Evolutionary conservation across 1,284 basidiomycete genomes (phyloP).

Genomic region (Cryptococcus sp.): DNA sequence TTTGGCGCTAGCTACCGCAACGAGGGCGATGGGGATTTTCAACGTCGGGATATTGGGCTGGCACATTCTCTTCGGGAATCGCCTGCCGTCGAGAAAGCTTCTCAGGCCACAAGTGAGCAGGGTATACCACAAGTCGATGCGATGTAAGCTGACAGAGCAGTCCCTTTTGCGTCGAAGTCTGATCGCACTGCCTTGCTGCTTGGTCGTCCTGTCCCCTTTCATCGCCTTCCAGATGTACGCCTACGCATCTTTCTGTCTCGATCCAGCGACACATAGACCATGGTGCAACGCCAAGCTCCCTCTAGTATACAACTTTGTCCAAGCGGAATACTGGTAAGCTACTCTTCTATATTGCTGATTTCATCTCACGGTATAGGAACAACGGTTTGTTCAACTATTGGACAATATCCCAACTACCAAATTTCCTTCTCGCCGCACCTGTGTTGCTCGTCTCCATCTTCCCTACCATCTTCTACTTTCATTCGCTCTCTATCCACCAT

Average conservation of each 20-base stretch:
- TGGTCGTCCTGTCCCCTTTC: constrained; percentile 60
- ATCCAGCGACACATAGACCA: constrained; percentile 25
- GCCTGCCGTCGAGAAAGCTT: not conserved
- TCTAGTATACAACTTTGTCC: constrained; percentile 75
- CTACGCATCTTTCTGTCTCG: constrained; percentile 61
- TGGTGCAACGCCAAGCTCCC: constrained; percentile 68
- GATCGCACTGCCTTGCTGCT: constrained; percentile 46
- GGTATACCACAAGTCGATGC: too few species aligned
- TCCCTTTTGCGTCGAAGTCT: constrained; percentile 1
- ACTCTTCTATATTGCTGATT: not conserved
- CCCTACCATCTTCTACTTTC: constrained; percentile 10
- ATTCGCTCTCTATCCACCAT: not conserved
- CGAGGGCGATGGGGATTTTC: constrained; percentile 79
- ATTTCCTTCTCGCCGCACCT: constrained; percentile 75
- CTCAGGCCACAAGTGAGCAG: not conserved
- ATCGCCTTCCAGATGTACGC: constrained; percentile 62
- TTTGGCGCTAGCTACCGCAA: constrained; percentile 62
- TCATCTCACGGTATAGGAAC: constrained; percentile 51
- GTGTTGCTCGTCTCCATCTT: constrained; percentile 56
- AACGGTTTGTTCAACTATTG: constrained; percentile 82
- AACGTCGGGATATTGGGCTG: constrained; percentile 69
- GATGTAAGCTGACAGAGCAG: not conserved
- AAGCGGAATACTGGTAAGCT: constrained; percentile 68
- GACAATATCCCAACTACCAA: constrained; percentile 74
- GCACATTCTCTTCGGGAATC: constrained; percentile 43